Evolutionary conservation across 768 basidiomycete genomes (phyloP).

Genomic region (Leccinum fibrillosum): DNA sequence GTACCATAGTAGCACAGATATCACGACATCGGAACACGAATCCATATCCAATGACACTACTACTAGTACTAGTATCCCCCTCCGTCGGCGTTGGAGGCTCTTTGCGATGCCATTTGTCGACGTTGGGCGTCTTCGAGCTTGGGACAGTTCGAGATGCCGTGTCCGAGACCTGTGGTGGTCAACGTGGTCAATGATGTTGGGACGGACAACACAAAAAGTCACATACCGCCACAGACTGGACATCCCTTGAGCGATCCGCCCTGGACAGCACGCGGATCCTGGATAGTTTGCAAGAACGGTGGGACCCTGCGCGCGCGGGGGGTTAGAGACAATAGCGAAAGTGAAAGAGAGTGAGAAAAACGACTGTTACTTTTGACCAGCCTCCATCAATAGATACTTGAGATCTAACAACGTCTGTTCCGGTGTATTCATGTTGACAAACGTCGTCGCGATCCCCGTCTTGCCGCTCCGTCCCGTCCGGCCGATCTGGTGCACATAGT

Average conservation of each 20-base stretch:
- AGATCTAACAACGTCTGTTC: conserved; percentile 96
- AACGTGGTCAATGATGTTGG: not conserved
- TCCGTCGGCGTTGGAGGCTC: conserved; percentile 63
- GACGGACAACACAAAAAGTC: too few relatives aligned
- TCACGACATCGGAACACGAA: not conserved
- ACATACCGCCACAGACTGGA: conserved; percentile 89
- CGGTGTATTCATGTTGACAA: conserved; percentile 96
- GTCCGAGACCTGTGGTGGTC: conserved; percentile 74
- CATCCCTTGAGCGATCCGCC: conserved; percentile 83
- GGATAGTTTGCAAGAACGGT: conserved; percentile 84
- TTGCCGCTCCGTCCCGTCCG: conserved; percentile 97
- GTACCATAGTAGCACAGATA: conserved; percentile 9
- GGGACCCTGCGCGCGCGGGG: conserved; percentile 62
- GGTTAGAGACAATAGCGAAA: not conserved
- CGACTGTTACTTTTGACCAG: conserved; percentile 80
- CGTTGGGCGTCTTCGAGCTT: conserved; percentile 94
- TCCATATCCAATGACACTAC: not conserved
- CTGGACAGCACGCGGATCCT: conserved; percentile 83
- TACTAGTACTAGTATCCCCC: conserved; percentile 29
- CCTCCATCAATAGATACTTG: conserved; percentile 95
- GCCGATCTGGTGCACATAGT: conserved; percentile 99
- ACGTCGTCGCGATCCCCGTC: conserved; percentile 98
- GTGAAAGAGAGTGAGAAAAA: conserved; percentile 23
- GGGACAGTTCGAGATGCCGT: conserved; percentile 91
- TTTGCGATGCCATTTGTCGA: conserved; percentile 85